Evolutionary conservation across 805 yeast genomes (phyloP), one percentile per base, ranked within the genome.

Genomic region (Ogataea populi-albae): DNA sequence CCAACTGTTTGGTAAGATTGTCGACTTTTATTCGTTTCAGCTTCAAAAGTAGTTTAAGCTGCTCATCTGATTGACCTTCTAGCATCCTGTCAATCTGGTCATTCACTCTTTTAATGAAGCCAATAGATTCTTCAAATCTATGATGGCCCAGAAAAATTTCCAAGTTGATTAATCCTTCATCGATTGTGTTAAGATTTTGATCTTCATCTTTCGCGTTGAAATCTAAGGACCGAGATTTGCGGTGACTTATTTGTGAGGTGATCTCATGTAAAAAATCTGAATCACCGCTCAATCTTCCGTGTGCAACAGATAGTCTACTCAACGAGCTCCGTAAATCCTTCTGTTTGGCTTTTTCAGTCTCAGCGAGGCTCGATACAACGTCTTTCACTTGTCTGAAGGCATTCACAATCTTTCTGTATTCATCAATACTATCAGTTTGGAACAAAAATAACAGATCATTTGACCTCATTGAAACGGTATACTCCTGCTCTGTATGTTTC

Each of bases 301-400:
- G 48, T 27, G 46, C 47, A 18, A 48, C 50, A 3, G 73, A 51
- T n/a, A 73, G 33, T 28, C 68, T 55, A 27, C 63, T 62, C 46
- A 71, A 58, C 0, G 77, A 71, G 34, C 70, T 71, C 35, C 69
- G 60, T 17, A 72, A 37, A 35, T 62, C 68, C 35, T 61, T 62
- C 29, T 69, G 68, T 27, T 68, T 67, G 23, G 63, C 54, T 28
- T 61, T 64, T 37, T 77, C 81, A 12, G 69, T 64, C 34, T 73
- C 74, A 10, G 71, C 67, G 3, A 80, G 71, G 40, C 73, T 80
- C 27, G 79, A 62, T 22, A 79, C 47, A 45, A 79, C 86, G 45
- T 73, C 74, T 40, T 73, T 73, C 0, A 86, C 88, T 47, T 74
- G 71, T 45, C 79, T 71, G 38, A 73, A 75, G 0, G 79, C 75